Percentiles rank a stretch among this genome's conserved stretches.
These are phyloP conservation scores for Prunus salicina DNA, from an alignment of 306 rosid species.

Conservation along the genomic window DNA sequence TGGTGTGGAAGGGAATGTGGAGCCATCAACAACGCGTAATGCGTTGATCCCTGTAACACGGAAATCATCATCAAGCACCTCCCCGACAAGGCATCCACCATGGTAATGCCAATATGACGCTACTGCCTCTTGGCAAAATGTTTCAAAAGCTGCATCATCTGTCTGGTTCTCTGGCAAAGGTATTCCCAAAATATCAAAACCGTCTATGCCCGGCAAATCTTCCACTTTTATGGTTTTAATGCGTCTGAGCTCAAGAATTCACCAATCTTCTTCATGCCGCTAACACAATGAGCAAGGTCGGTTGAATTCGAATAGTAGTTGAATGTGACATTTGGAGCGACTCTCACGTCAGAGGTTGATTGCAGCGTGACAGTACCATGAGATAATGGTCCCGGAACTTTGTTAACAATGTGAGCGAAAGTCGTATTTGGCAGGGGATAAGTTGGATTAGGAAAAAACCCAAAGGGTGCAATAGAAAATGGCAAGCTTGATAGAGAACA, in stretches of 20 bases:
- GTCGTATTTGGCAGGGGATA: background rate
- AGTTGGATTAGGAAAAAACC: background rate
- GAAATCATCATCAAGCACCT: conserved; percentile 22
- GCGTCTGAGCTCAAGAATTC: background rate
- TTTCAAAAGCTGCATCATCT: background rate
- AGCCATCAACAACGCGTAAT: conserved; percentile 23
- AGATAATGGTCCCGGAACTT: background rate
- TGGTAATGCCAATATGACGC: conserved; percentile 30
- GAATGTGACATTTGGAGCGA: background rate
- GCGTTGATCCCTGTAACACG: background rate
- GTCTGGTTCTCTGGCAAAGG: conserved; percentile 2
- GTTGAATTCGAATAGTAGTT: conserved; percentile 8
- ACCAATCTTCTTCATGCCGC: background rate
- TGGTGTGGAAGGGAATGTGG: conserved; percentile 10
- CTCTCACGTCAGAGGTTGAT: background rate
- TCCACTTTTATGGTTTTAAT: background rate
- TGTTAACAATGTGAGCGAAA: background rate
- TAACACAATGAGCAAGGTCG: conserved; percentile 16
- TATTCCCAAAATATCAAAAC: background rate
- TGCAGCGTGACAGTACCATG: background rate
- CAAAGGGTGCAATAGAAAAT: background rate
- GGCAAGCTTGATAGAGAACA: background rate
- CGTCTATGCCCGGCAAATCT: background rate
- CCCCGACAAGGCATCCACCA: conserved; percentile 28
- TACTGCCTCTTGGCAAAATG: background rate